Conservation (phyloP, 768 basidiomycete genomes). For the Austroboletus festivus region DNA sequence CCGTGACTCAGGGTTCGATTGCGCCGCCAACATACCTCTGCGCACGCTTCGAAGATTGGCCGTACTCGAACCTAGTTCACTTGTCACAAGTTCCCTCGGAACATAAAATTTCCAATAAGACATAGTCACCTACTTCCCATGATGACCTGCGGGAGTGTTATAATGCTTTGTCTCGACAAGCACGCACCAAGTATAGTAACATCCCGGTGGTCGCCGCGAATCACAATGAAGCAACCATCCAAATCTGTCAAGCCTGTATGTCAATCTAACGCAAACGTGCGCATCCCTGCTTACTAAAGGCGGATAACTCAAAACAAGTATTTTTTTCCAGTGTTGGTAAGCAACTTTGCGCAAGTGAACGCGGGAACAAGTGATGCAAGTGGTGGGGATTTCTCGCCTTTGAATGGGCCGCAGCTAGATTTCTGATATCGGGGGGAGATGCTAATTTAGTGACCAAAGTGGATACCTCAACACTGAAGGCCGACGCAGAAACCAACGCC, state of each 20-base stretch:
- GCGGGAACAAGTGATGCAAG: no score
- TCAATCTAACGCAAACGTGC: constrained; percentile 20
- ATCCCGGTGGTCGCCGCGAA: constrained; percentile 91
- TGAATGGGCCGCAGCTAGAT: constrained; percentile 88
- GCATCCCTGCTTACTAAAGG: constrained; percentile 78
- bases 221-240: constrained; percentile 92
- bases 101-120: constrained; percentile 98
- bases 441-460: constrained; percentile 80
- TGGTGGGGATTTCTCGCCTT: no score
- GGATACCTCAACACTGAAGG: constrained; percentile 87
- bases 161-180: constrained; percentile 27
- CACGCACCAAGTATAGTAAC: constrained; percentile 87
- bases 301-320: constrained; percentile 47
- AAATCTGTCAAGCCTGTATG: constrained; percentile 46
- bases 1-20: constrained; percentile 84
- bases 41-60: constrained; percentile 91
- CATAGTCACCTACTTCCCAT: constrained; percentile 89
- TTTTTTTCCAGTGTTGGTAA: constrained; percentile 91
- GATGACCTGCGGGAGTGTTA: constrained; percentile 64
- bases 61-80: constrained; percentile 48
- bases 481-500: constrained; percentile 85
- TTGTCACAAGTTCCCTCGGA: constrained; percentile 86
- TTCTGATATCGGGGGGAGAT: constrained; percentile 60
- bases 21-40: constrained; percentile 86
- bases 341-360: no score